phyloP scores from a whole-genome alignment of 73 alveolate species.

The Paramecium primaurelia region DNA sequence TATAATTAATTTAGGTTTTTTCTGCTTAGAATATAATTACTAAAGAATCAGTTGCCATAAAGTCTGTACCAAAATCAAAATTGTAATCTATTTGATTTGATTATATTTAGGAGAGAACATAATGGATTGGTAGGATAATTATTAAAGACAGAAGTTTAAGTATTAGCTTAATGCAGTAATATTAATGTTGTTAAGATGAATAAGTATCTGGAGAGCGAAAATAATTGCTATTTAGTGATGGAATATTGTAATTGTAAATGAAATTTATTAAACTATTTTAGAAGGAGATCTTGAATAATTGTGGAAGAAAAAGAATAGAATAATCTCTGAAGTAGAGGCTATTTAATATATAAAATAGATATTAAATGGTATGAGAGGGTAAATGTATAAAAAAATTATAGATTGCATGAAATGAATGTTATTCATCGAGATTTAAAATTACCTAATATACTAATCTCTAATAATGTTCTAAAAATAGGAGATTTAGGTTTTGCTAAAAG shows the following conservation, averaged over 20 bases:
- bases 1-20: neutral
- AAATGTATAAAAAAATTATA: neutral
- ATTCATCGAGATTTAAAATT: slow-evolving; percentile 30
- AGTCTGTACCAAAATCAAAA: slow-evolving; percentile 33
- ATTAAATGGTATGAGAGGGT: slow-evolving; percentile 55
- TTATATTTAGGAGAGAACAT: neutral
- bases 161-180: slow-evolving; percentile 16
- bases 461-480: slow-evolving; percentile 31
- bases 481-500: slow-evolving; percentile 48
- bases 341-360: neutral
- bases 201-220: slow-evolving; percentile 30
- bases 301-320: neutral
- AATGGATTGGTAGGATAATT: slow-evolving; percentile 46
- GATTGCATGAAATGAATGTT: slow-evolving; percentile 45
- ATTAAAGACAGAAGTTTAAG: slow-evolving; percentile 23
- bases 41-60: slow-evolving; percentile 6
- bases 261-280: neutral
- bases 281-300: slow-evolving; percentile 43
- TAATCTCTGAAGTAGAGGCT: neutral
- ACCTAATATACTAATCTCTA: slow-evolving; percentile 28
- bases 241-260: slow-evolving; percentile 36
- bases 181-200: slow-evolving; percentile 42
- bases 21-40: neutral
- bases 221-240: slow-evolving; percentile 40
- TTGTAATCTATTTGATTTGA: neutral